phyloP scores from a whole-genome alignment of 768 basidiomycete species.

The Amanita fuliginea region DNA sequence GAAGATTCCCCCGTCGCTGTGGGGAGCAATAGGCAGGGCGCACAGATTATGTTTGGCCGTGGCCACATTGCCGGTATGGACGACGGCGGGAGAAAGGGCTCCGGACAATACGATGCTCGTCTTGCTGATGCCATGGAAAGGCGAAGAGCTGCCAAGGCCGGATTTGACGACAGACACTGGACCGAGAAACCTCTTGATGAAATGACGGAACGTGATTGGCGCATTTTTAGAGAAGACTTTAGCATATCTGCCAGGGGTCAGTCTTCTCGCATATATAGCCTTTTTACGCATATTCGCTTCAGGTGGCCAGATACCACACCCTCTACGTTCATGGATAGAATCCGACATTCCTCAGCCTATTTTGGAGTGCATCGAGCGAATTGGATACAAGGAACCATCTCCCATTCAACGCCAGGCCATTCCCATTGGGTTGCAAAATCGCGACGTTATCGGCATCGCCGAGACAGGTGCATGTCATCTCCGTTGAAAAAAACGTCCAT shows the following conservation, averaged over 20 bases:
- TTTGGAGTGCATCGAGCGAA: slow-evolving; percentile 73
- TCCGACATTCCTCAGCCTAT: slow-evolving; percentile 72
- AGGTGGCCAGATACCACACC: slow-evolving; percentile 93
- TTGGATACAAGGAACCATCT: slow-evolving; percentile 96
- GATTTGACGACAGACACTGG: slow-evolving; percentile 95
- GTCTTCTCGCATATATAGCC: slow-evolving; percentile 10
- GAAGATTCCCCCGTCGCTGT: slow-evolving; percentile 65
- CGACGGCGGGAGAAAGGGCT: slow-evolving; percentile 33
- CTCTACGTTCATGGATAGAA: slow-evolving; percentile 87
- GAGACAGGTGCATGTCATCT: slow-evolving; percentile 69
- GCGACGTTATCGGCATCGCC: slow-evolving; percentile 97
- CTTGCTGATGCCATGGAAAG: slow-evolving; percentile 79
- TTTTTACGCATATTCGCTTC: neutral
- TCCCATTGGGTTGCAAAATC: slow-evolving; percentile 93
- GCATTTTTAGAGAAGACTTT: slow-evolving; percentile 98
- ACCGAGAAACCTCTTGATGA: slow-evolving; percentile 85
- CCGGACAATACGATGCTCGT: slow-evolving; percentile 27
- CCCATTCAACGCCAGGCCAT: slow-evolving; percentile 98
- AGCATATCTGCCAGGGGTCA: slow-evolving; percentile 86
- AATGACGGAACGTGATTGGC: slow-evolving; percentile 98
- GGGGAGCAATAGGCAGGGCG: slow-evolving; percentile 65
- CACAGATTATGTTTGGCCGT: slow-evolving; percentile 82
- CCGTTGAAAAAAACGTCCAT: neutral
- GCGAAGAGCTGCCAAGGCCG: slow-evolving; percentile 67
- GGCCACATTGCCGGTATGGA: slow-evolving; percentile 83